phyloP scores from a whole-genome alignment of 345 rosid genomes.

The Linum usitatissimum region DNA sequence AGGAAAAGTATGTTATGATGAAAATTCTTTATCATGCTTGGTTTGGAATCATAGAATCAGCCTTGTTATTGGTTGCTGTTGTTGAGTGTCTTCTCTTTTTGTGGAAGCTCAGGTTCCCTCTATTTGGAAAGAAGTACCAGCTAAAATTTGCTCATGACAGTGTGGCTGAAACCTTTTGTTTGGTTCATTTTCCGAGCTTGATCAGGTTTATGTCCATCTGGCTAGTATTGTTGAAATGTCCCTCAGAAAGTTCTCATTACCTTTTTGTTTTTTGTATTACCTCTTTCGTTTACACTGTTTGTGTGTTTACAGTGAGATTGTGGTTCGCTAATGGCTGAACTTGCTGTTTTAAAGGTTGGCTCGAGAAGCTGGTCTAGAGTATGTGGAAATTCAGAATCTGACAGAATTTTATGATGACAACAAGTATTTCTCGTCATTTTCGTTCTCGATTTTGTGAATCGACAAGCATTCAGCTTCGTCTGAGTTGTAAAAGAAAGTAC shows the following conservation, averaged over 20 bases:
- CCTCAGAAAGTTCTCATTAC: neutral
- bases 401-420: slow-evolving; percentile 91
- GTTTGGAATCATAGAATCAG: neutral
- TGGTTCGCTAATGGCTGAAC: neutral
- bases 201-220: slow-evolving; percentile 43
- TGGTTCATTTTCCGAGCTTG: slow-evolving; percentile 98
- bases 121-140: slow-evolving; percentile 91
- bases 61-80: slow-evolving; percentile 5
- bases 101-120: slow-evolving; percentile 57
- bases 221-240: neutral
- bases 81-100: neutral
- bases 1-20: slow-evolving; percentile 61
- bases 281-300: neutral
- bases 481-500: neutral
- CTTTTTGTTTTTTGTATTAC: neutral
- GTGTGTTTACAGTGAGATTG: neutral
- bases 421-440: slow-evolving; percentile 31
- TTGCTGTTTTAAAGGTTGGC: slow-evolving; percentile 47
- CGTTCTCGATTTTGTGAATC: neutral
- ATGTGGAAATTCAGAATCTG: slow-evolving; percentile 85
- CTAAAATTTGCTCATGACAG: slow-evolving; percentile 76
- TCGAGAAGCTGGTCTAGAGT: slow-evolving; percentile 92
- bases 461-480: neutral
- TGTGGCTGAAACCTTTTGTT: slow-evolving; percentile 66
- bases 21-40: neutral